Base-by-base conservation (phyloP, 2,329 filamentous ascomycete species). In the Calonectria crousiana region DNA sequence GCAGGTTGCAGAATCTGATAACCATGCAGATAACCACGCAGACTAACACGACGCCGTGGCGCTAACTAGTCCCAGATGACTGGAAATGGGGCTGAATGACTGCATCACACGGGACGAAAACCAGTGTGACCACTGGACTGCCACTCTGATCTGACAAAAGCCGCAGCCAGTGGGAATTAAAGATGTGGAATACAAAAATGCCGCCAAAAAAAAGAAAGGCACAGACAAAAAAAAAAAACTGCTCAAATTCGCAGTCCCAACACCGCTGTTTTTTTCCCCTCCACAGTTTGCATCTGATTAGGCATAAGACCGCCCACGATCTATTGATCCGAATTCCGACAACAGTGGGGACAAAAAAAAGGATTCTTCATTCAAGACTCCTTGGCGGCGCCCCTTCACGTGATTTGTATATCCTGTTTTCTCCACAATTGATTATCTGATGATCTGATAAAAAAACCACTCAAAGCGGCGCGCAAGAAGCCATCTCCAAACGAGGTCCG, bases 361-460 rank as follows among this genome's bases (percentile, higher is more conserved):
- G 56, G 56, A 62, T 62, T 62, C 56, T 3, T 23, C 34, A 6
- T 18, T 11, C 14, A 38, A 16, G 34, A 41, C 23, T 26, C n/a
- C 38, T 62, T 47, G 44, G 44, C 44, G 44, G 14, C 8, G 36
- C 34, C 56, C 4, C 13, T 36, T 32, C 56, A 62, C 56, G 56
- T 62, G 56, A 62, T 62, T 62, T 62, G 56, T 23, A 41, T 62
- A 26, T 18, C n/a, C n/a, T 8, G 41, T 4, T 18, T 41, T 36
- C 34, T 41, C 56, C 56, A 62, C 56, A 62, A n/a, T 58, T 70
- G 13, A 51, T 81, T 81, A 81, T 81, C 80, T 76, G 80, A 81
- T 81, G 62, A 81, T 81, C 80, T 75, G 80, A 81, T 81, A 81
- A 81, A 78, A 76, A 78, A 77, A 72, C 56, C 71, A 74, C 78